A percentile compares a stretch with the other conserved stretches of the same genome.
phyloP scores from a whole-genome alignment of 352 stramenopile genomes.

The Phytophthora vignae region DNA sequence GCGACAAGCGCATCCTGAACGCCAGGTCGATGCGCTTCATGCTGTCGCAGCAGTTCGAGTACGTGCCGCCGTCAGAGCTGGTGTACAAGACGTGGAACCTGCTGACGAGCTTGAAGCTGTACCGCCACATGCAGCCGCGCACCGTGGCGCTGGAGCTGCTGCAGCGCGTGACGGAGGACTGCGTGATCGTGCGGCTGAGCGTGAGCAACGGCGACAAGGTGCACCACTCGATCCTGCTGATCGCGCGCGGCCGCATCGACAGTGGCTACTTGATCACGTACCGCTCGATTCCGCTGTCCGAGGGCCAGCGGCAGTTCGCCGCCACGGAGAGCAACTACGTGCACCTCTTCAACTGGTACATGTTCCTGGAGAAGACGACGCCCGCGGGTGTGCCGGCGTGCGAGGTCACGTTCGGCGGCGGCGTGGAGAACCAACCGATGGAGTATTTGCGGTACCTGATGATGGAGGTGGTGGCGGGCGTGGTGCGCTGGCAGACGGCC shows the following conservation, averaged over 20 bases:
- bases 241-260: conserved; percentile 69
- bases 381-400: conserved; percentile 40
- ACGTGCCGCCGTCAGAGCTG: conserved; percentile 52
- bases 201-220: conserved; percentile 47
- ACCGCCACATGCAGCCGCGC: conserved; percentile 69
- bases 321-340: conserved; percentile 62
- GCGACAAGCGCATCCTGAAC: conserved; percentile 53
- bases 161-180: conserved; percentile 68
- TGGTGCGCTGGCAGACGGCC: conserved; percentile 74
- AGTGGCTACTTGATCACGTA: conserved; percentile 74
- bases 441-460: conserved; percentile 73
- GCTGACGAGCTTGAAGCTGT: conserved; percentile 59
- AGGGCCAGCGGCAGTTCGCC: conserved; percentile 51
- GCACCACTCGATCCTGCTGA: conserved; percentile 64
- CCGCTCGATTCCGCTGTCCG: conserved; percentile 64
- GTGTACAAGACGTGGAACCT: conserved; percentile 78
- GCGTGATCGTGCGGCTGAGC: conserved; percentile 61
- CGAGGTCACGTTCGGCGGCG: conserved; percentile 74
- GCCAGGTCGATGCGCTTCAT: conserved; percentile 61
- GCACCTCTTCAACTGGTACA: conserved; percentile 81
- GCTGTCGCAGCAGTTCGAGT: conserved; percentile 63
- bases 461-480: conserved; percentile 67
- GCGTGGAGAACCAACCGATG: conserved; percentile 53
- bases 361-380: conserved; percentile 60
- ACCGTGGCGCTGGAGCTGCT: conserved; percentile 60